Conservation (phyloP, 768 basidiomycete species). For the Trametes cubensis region DNA sequence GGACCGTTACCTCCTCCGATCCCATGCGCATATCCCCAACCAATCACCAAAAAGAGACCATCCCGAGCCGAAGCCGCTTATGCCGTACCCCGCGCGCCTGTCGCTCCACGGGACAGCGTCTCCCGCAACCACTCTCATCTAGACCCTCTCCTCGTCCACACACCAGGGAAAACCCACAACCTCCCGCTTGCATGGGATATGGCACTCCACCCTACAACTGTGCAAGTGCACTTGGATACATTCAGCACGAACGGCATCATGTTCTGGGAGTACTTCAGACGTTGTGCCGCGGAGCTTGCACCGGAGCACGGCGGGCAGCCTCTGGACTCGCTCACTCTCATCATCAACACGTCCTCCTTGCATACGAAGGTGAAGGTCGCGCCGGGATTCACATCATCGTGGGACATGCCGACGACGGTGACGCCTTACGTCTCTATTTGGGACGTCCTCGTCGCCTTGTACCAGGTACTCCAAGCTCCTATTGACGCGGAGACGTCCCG, state of each 20-base stretch:
- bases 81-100: no score
- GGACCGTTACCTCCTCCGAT: no score
- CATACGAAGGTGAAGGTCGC: slow-evolving; percentile 34
- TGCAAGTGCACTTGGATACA: not conserved
- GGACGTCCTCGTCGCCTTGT: slow-evolving; percentile 53
- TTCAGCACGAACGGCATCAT: not conserved
- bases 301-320: slow-evolving; percentile 21
- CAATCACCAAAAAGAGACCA: no score
- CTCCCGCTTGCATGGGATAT: not conserved
- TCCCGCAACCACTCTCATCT: no score
- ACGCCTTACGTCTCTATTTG: slow-evolving; percentile 41
- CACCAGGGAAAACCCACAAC: no score
- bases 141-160: no score
- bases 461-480: slow-evolving; percentile 25
- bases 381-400: slow-evolving; percentile 7
- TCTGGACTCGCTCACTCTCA: slow-evolving; percentile 35
- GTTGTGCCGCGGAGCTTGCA: slow-evolving; percentile 20
- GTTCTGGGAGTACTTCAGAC: not conserved
- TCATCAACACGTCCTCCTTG: slow-evolving; percentile 40
- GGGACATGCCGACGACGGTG: slow-evolving; percentile 8
- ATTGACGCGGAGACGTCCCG: not conserved
- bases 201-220: not conserved
- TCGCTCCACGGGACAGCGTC: no score
- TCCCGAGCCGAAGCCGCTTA: no score
- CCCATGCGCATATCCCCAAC: no score